phyloP scores from a whole-genome alignment of 139 green algal genomes.

The Chlorella sp. region DNA sequence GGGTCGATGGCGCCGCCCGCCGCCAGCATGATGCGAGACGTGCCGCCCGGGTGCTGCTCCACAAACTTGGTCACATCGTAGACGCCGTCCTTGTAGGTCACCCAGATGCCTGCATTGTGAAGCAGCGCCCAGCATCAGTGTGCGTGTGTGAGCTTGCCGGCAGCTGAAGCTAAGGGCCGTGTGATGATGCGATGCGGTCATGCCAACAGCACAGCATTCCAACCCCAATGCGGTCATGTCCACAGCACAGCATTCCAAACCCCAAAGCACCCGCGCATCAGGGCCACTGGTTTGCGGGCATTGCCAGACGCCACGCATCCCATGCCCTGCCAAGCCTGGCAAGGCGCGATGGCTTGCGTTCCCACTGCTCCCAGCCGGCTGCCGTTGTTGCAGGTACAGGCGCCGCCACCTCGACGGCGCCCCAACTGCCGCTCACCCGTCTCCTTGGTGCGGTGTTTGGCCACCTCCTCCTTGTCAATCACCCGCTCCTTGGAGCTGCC shows the following conservation, averaged over 20 bases:
- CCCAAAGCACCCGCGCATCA: not conserved
- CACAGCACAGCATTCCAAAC: too few species aligned
- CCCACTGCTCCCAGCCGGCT: too few species aligned
- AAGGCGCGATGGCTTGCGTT: too few species aligned
- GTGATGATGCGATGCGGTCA: too few species aligned
- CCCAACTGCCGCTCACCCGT: not conserved
- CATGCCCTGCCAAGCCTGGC: not conserved
- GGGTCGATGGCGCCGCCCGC: conserved; percentile 86
- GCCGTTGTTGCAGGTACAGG: too few species aligned
- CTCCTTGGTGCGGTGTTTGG: conserved; percentile 71
- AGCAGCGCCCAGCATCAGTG: not conserved
- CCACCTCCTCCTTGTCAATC: conserved; percentile 71
- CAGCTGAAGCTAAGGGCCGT: too few species aligned
- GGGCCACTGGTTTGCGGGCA: not conserved
- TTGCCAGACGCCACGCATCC: not conserved
- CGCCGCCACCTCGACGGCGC: not conserved
- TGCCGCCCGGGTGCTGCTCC: conserved; percentile 65
- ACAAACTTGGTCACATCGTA: conserved; percentile 85
- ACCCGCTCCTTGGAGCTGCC: not conserved
- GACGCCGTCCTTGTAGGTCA: conserved; percentile 87
- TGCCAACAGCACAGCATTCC: not conserved
- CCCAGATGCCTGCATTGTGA: conserved; percentile 71
- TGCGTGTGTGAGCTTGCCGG: too few species aligned
- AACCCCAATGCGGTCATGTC: too few species aligned
- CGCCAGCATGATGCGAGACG: conserved; percentile 81